Evolutionary conservation across 352 stramenopile genomes (phyloP).

Genomic region (Globisporangium uncinulatum): DNA sequence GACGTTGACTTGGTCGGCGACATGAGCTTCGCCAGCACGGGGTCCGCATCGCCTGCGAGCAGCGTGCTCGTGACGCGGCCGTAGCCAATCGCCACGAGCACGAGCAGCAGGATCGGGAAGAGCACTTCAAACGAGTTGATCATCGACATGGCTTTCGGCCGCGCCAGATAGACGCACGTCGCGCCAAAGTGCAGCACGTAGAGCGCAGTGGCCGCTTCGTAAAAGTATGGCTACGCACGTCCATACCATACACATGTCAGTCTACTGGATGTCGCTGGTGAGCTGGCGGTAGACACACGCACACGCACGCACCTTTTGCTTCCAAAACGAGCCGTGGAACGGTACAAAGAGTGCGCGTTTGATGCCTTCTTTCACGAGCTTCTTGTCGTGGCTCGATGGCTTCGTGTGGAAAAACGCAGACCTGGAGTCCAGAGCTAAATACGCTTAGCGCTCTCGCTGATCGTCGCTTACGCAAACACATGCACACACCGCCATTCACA

Average conservation of each 20-base stretch:
- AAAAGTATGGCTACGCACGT: constrained; percentile 44
- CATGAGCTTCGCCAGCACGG: constrained; percentile 43
- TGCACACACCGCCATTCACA: background rate
- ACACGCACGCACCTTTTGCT: constrained; percentile 38
- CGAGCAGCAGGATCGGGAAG: constrained; percentile 48
- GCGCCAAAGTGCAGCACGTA: constrained; percentile 50
- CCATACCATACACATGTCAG: background rate
- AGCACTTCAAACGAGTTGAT: constrained; percentile 69
- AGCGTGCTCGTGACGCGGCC: constrained; percentile 70
- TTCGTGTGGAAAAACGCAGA: constrained; percentile 86
- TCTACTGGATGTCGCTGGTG: background rate
- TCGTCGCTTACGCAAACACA: background rate
- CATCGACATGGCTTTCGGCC: constrained; percentile 29
- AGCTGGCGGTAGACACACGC: background rate
- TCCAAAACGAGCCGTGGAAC: constrained; percentile 70
- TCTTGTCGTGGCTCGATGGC: constrained; percentile 72
- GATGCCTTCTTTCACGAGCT: constrained; percentile 70
- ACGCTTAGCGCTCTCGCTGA: background rate
- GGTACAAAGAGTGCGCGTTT: constrained; percentile 63
- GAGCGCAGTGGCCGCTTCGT: constrained; percentile 45
- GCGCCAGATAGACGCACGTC: constrained; percentile 48
- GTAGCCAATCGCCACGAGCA: constrained; percentile 71
- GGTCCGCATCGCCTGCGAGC: constrained; percentile 46
- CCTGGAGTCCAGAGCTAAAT: constrained; percentile 10
- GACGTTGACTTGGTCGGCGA: constrained; percentile 34